Percentiles rank a stretch among this genome's conserved stretches.
phyloP scores from a whole-genome alignment of 1,139 yeast genomes.

The Suhomyces taliae region DNA sequence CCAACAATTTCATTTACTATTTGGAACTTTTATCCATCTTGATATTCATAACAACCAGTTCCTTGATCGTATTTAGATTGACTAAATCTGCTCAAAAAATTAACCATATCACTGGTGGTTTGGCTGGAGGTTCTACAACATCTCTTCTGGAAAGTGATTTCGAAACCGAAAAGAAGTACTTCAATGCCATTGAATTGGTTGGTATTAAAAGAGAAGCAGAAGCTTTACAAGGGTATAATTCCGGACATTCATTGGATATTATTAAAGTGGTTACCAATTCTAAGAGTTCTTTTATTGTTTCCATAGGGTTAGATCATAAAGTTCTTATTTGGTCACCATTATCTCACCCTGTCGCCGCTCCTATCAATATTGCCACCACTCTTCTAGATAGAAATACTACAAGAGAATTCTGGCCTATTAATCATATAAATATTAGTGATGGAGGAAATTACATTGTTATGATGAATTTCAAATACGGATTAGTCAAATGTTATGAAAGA shows the following conservation, averaged over 20 bases:
- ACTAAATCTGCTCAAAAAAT: conserved; percentile 9
- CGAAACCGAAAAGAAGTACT: conserved; percentile 22
- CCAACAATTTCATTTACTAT: conserved; percentile 29
- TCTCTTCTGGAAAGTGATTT: conserved; percentile 17
- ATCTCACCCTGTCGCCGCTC: conserved; percentile 23
- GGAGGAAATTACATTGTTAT: conserved; percentile 62
- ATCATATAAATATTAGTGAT: conserved; percentile 58
- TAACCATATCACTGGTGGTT: background rate
- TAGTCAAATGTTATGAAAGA: conserved; percentile 61
- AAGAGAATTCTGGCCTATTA: conserved; percentile 67
- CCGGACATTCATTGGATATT: conserved; percentile 63
- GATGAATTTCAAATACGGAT: conserved; percentile 48
- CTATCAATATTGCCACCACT: conserved; percentile 49
- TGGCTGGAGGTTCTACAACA: background rate
- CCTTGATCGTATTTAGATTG: conserved; percentile 30
- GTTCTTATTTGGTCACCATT: conserved; percentile 76
- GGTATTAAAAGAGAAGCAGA: conserved; percentile 2
- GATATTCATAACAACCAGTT: conserved; percentile 28
- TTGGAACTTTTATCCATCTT: conserved; percentile 32
- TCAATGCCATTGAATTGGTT: conserved; percentile 51
- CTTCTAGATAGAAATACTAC: conserved; percentile 26
- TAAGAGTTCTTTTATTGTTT: conserved; percentile 59
- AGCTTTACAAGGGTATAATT: conserved; percentile 15
- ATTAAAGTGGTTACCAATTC: conserved; percentile 56
- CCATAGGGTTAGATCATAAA: conserved; percentile 73